phyloP scores from a whole-genome alignment of 495 filamentous ascomycete species.

The Venustampulla echinocandica region DNA sequence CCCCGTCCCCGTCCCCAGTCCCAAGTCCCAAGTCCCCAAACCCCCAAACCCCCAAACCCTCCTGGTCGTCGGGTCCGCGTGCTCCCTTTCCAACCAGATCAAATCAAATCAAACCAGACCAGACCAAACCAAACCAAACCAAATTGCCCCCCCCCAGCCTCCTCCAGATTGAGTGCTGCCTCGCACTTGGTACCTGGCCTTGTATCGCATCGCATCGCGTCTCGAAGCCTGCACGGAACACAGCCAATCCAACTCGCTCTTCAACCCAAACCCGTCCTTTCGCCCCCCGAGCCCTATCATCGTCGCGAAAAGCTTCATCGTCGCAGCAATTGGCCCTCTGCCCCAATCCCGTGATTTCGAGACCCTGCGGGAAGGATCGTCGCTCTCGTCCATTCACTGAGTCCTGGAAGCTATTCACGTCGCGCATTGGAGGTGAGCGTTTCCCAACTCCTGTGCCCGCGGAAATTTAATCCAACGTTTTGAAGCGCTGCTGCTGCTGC shows the following conservation, averaged over 20 bases:
- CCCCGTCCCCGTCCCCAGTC: neutral
- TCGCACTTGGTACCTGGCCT: neutral
- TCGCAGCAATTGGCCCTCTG: conserved; percentile 17
- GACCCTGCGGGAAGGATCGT: conserved; percentile 20
- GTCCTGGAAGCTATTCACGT: neutral
- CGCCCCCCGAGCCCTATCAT: conserved; percentile 19
- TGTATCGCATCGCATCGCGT: conserved; percentile 4
- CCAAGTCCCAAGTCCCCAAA: too few species aligned
- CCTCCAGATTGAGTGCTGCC: neutral
- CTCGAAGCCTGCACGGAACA: conserved; percentile 12
- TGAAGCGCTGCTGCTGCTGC: neutral
- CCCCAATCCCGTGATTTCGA: conserved; percentile 21
- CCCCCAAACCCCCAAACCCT: too few species aligned
- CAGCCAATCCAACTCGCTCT: conserved; percentile 13
- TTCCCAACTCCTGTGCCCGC: conserved; percentile 4
- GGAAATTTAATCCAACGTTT: conserved; percentile 12
- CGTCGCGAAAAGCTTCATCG: conserved; percentile 15
- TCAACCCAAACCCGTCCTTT: conserved; percentile 9
- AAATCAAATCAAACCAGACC: too few species aligned
- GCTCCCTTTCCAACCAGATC: too few species aligned
- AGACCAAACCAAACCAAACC: too few species aligned
- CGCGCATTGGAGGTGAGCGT: conserved; percentile 19
- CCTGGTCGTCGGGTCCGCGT: too few species aligned
- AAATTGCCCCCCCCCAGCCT: too few species aligned
- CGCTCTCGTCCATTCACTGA: conserved; percentile 2